phyloP scores from a whole-genome alignment of 345 rosid genomes.

The Eucalyptus rudis region DNA sequence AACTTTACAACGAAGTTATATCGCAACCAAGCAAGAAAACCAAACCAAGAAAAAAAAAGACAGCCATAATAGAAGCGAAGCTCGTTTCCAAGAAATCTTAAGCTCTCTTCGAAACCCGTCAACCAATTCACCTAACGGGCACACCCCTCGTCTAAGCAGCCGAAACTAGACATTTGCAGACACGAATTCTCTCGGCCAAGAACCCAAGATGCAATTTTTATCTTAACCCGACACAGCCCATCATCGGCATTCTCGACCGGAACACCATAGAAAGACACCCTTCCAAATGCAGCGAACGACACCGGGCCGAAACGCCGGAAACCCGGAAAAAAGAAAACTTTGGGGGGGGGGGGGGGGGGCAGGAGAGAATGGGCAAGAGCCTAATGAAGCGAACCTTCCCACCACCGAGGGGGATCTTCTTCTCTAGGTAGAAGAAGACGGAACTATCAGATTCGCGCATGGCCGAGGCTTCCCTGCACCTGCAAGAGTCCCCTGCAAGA shows the following conservation, averaged over 20 bases:
- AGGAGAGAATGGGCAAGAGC: neutral
- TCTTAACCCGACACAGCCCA: neutral
- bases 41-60: neutral
- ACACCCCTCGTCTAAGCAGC: neutral
- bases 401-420: conserved; percentile 68
- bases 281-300: neutral
- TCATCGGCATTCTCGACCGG: neutral
- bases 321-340: neutral
- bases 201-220: neutral
- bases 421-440: conserved; percentile 48
- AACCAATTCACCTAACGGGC: neutral
- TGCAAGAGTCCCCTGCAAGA: neutral
- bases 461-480: conserved; percentile 24
- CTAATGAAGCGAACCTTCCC: neutral
- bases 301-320: neutral
- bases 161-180: neutral
- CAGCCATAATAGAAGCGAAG: neutral
- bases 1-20: neutral
- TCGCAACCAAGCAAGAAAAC: neutral
- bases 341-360: too few relatives aligned
- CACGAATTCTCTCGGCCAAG: neutral
- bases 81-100: neutral
- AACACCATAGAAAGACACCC: neutral
- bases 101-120: neutral
- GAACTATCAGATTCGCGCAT: conserved; percentile 43